Percentiles rank a stretch among this genome's conserved stretches.
phyloP scores from a whole-genome alignment of 345 rosid species.

The Cardamine chenopodiifolia region DNA sequence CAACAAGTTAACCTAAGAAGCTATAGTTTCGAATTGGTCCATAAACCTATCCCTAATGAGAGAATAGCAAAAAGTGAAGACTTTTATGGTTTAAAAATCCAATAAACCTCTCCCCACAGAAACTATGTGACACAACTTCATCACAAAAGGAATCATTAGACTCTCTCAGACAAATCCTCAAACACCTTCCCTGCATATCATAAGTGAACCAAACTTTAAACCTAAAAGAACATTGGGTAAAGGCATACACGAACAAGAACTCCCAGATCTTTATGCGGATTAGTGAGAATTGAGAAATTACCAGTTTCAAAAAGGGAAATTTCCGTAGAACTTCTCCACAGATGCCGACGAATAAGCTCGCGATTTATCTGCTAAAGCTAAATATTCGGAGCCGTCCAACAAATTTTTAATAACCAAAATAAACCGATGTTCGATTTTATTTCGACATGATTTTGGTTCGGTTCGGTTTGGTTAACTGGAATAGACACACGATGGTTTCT shows the following conservation, averaged over 20 bases:
- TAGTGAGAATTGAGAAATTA: background rate
- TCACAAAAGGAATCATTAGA: background rate
- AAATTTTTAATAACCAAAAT: background rate
- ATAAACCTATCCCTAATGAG: no score
- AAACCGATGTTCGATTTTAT: background rate
- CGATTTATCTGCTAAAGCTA: background rate
- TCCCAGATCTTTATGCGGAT: background rate
- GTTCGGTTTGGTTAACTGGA: background rate
- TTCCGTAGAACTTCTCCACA: background rate
- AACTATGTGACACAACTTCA: background rate
- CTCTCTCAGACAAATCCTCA: background rate
- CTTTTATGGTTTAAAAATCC: no score
- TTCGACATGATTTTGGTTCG: background rate
- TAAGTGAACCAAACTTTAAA: background rate
- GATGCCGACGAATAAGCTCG: background rate
- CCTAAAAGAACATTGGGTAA: background rate
- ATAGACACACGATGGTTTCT: background rate
- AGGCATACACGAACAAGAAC: background rate
- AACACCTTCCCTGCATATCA: background rate
- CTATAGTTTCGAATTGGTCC: background rate
- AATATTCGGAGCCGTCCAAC: background rate
- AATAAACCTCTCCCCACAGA: background rate
- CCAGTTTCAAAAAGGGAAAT: background rate
- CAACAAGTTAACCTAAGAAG: slow-evolving; percentile 23
- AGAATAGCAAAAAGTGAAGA: background rate